Evolutionary conservation across 306 rosid species (phyloP).

Genomic region (Trifolium repens): DNA sequence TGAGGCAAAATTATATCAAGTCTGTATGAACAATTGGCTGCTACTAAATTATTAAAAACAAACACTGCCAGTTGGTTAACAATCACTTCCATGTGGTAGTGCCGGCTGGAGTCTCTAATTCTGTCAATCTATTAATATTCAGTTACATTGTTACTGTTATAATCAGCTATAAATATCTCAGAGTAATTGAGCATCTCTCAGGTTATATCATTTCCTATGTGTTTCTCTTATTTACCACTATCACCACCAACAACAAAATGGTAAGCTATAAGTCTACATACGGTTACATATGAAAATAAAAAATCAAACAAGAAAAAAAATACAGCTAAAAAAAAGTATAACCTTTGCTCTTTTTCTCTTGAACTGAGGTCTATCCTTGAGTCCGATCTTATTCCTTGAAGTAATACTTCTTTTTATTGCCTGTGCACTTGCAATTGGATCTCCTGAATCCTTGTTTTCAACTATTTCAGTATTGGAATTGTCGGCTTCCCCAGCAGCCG

Average conservation of each 20-base stretch:
- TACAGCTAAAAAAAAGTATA: conserved; percentile 11
- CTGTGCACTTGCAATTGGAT: conserved; percentile 42
- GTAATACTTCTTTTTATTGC: conserved; percentile 33
- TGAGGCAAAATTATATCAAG: neutral
- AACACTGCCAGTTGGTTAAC: neutral
- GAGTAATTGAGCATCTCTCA: neutral
- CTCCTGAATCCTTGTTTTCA: conserved; percentile 47
- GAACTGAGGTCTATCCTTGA: conserved; percentile 70
- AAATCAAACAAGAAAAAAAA: conserved; percentile 1
- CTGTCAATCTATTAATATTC: neutral
- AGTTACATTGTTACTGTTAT: neutral
- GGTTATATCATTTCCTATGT: neutral
- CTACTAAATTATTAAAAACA: neutral
- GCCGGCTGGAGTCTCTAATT: neutral
- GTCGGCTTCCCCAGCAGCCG: conserved; percentile 41
- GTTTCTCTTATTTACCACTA: neutral
- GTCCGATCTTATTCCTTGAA: conserved; percentile 40
- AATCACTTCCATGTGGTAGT: neutral
- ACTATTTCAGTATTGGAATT: conserved; percentile 40
- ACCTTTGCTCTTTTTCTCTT: conserved; percentile 90
- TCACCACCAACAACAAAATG: neutral
- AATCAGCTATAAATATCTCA: neutral
- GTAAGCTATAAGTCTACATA: conserved; percentile 23
- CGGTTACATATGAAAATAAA: neutral
- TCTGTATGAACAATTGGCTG: conserved; percentile 11